Percentiles rank a stretch among this genome's conserved stretches.
Conservation (phyloP, 805 yeast species). For the Saturnispora quitensis region DNA sequence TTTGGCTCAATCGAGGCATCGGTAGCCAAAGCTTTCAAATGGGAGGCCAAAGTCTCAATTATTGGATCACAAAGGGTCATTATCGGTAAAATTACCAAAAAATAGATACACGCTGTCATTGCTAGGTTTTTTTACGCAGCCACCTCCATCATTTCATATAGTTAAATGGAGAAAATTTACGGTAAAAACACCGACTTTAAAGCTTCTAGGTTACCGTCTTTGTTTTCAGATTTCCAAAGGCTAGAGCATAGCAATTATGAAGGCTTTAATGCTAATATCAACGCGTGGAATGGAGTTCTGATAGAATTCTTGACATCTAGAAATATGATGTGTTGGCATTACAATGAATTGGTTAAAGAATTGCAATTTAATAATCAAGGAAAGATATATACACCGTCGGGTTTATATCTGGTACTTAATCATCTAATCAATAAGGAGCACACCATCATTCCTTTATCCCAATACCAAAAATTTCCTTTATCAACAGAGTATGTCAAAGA, state of each 20-base stretch:
- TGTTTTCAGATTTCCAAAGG: slow-evolving; percentile 39
- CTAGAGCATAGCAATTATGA: slow-evolving; percentile 36
- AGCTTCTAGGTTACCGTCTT: slow-evolving; percentile 34
- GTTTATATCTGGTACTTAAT: slow-evolving; percentile 20
- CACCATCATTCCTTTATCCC: slow-evolving; percentile 17
- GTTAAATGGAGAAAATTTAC: slow-evolving; percentile 5
- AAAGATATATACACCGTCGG: slow-evolving; percentile 17
- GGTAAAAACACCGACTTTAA: slow-evolving; percentile 5
- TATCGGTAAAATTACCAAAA: neutral
- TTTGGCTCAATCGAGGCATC: slow-evolving; percentile 11
- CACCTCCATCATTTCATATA: neutral
- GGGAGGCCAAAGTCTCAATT: slow-evolving; percentile 12
- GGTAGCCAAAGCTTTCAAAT: slow-evolving; percentile 12
- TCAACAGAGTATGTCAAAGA: neutral
- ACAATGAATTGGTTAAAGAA: slow-evolving; percentile 11
- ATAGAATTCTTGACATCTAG: slow-evolving; percentile 20
- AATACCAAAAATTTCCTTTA: slow-evolving; percentile 8
- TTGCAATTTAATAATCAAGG: slow-evolving; percentile 10
- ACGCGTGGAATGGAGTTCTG: slow-evolving; percentile 36
- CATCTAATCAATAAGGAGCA: slow-evolving; percentile 18
- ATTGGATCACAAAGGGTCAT: slow-evolving; percentile 15
- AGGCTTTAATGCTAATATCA: slow-evolving; percentile 41
- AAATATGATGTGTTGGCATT: slow-evolving; percentile 19
- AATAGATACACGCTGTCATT: neutral
- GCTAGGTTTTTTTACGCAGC: neutral